Percentiles rank a stretch among this genome's conserved stretches.
These are phyloP conservation scores for Kwoniella mangroviensis DNA, from an alignment of 768 basidiomycete genomes.

Conservation along the genomic window DNA sequence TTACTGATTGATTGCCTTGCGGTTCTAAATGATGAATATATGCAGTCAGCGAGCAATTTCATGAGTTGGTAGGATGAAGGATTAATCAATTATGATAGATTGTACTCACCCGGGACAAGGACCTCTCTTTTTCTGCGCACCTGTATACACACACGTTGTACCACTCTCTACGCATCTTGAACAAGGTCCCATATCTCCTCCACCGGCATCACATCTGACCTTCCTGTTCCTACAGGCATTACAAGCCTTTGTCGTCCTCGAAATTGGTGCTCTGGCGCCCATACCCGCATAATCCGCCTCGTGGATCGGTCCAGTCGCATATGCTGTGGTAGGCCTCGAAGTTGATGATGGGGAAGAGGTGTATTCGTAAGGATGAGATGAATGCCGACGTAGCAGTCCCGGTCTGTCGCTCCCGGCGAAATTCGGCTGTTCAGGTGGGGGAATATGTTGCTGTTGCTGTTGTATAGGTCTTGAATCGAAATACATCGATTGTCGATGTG, in stretches of 20 bases:
- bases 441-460: neutral
- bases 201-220: constrained; percentile 56
- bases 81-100: too few relatives aligned
- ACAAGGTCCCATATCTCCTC: constrained; percentile 41
- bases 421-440: neutral
- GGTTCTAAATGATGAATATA: constrained; percentile 10
- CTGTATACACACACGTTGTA: constrained; percentile 50
- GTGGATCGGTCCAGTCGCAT: constrained; percentile 22
- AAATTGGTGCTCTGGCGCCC: constrained; percentile 51
- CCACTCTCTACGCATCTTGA: constrained; percentile 51
- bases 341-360: constrained; percentile 12
- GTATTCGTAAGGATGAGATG: constrained; percentile 44
- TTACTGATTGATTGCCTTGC: constrained; percentile 27
- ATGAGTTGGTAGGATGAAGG: too few relatives aligned
- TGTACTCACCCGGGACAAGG: constrained; percentile 52
- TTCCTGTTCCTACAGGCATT: constrained; percentile 55
- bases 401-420: constrained; percentile 17
- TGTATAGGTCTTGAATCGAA: constrained; percentile 9
- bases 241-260: constrained; percentile 55
- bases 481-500: constrained; percentile 18
- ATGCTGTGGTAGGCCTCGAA: constrained; percentile 13
- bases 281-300: constrained; percentile 24
- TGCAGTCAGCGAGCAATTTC: neutral
- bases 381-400: constrained; percentile 39
- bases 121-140: constrained; percentile 55